These are phyloP conservation scores for Staphylotrichum tortipilum DNA, from an alignment of 495 filamentous ascomycete genomes.

Conservation along the genomic window DNA sequence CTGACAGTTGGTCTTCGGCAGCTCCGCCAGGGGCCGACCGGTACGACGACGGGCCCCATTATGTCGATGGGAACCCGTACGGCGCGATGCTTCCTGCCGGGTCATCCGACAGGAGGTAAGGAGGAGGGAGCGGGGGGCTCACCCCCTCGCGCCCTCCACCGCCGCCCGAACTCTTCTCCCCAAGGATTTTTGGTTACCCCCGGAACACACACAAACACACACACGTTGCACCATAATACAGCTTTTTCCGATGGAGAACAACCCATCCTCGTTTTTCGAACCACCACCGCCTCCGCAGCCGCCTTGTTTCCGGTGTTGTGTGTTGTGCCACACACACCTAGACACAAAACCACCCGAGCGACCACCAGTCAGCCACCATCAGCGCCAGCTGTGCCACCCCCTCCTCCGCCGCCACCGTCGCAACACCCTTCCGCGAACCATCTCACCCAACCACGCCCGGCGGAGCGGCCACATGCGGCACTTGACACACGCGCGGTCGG, in stretches of 20 bases:
- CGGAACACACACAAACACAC: no score
- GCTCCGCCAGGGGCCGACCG: slow-evolving; percentile 26
- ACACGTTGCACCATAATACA: slow-evolving; percentile 8
- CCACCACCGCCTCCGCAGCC: not conserved
- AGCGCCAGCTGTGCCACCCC: not conserved
- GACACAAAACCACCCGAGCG: no score
- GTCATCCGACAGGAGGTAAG: slow-evolving; percentile 30
- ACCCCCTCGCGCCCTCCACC: no score
- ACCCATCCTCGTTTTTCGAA: not conserved
- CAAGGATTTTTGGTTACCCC: no score
- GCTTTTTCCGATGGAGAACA: not conserved
- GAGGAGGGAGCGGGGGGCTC: no score
- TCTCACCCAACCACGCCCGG: no score
- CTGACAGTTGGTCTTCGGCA: slow-evolving; percentile 32
- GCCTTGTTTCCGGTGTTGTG: no score
- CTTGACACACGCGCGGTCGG: no score
- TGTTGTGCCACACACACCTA: slow-evolving; percentile 3
- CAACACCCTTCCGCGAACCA: no score
- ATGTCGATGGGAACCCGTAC: slow-evolving; percentile 47
- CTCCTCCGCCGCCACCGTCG: not conserved
- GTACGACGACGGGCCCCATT: slow-evolving; percentile 37
- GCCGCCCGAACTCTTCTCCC: no score
- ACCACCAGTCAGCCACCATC: not conserved
- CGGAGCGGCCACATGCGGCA: not conserved
- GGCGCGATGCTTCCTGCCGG: slow-evolving; percentile 35